Base-by-base conservation (phyloP, 75 land plant species). In the Ceratopteris richardii region DNA sequence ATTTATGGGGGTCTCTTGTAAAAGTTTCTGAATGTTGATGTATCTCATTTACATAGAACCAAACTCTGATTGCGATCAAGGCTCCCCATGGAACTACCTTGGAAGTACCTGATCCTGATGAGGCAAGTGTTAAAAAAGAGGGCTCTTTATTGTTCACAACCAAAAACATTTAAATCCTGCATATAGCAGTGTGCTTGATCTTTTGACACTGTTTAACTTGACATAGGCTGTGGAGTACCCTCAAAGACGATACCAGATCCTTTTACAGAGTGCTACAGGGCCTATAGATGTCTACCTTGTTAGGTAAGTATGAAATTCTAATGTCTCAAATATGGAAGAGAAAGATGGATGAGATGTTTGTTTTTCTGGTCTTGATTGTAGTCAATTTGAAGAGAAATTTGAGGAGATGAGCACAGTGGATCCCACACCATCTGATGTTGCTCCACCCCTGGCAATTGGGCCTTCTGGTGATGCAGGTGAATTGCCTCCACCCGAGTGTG, bases 251-350 rank as follows among this genome's bases (percentile, higher is more conserved):
- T 91, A 88, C 62, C 81, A 87, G 56, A 87, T 91, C 29, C 79
- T 87, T 30, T 73, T 91, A 1, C 81, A 88, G 46, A 91, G 97
- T 76, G 77, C 80, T 22, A 87, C 81, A 83, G 97, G 97, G 40
- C 97, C 97, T 21, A 91, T 91, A 42, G 97, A 91, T 84, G 97
- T 91, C 42, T 91, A 87, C 56, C 86, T 91, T 65, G 97, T 91
- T 21, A 91, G 93, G 97, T 91, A 14, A 3, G 70, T 51, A 22
- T 33, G 7, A 33, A 33, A 9, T 33, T 33, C 9, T 33, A 33
- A 33, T 33, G 37, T 33, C 9, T 33, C 9, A 3, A 33, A 4
- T n/a, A n/a, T n/a, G n/a, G n/a, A 80, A 29, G 26, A 21, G 9
- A 43, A 53, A 0, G 27, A n/a, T 53, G 1, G 26, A 20, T 60